These are phyloP conservation scores for Aurifilum marmelostoma DNA, from an alignment of 2,329 filamentous ascomycete genomes.

Conservation along the genomic window DNA sequence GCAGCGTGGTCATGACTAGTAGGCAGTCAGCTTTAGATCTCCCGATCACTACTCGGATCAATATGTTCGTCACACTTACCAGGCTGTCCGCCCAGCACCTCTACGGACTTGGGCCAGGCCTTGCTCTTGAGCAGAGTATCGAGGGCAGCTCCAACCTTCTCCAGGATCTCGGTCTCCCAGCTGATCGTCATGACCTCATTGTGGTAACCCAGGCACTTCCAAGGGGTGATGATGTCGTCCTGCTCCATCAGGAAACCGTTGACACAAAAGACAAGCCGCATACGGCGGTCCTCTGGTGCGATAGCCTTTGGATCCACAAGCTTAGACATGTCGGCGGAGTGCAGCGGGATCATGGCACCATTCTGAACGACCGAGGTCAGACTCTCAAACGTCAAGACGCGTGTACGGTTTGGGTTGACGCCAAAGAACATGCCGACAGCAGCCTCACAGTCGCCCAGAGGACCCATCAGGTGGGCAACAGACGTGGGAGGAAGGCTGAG, in stretches of 20 bases:
- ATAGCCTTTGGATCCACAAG: constrained; percentile 55
- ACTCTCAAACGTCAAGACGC: constrained; percentile 83
- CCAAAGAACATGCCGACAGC: constrained; percentile 87
- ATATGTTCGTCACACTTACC: constrained; percentile 45
- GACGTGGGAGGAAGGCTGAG: constrained; percentile 73
- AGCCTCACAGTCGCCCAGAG: constrained; percentile 77
- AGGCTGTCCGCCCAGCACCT: constrained; percentile 50
- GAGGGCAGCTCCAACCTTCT: constrained; percentile 77
- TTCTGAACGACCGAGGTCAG: constrained; percentile 86
- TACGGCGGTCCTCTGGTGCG: constrained; percentile 62
- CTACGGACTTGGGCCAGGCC: constrained; percentile 74
- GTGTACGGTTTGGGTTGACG: constrained; percentile 84
- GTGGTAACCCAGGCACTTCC: constrained; percentile 73
- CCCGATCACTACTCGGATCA: background rate
- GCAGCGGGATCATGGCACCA: constrained; percentile 80
- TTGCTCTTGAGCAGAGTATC: constrained; percentile 76
- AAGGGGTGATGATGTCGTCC: constrained; percentile 74
- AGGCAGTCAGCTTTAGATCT: constrained; percentile 3
- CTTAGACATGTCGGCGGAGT: constrained; percentile 41
- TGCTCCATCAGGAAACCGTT: constrained; percentile 79
- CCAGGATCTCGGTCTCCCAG: constrained; percentile 79
- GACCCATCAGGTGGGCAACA: constrained; percentile 78
- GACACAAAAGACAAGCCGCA: constrained; percentile 82
- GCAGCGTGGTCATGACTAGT: constrained; percentile 41
- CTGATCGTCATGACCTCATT: constrained; percentile 81